These are phyloP conservation scores for Vitis hybrid DNA, from an alignment of 177 flowering plant species.

Conservation along the genomic window DNA sequence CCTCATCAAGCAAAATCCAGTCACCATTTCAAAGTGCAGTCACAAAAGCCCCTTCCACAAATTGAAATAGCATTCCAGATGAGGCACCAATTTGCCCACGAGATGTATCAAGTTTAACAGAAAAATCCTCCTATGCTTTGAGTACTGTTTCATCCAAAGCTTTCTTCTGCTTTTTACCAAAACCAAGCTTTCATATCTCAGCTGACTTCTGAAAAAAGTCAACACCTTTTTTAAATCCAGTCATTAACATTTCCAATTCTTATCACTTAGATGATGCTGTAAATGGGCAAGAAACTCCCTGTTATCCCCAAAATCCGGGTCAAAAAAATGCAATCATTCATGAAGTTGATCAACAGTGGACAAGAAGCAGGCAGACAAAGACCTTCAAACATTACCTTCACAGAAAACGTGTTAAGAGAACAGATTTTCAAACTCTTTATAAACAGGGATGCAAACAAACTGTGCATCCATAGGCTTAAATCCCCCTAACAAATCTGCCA, in stretches of 20 bases:
- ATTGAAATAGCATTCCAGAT: slow-evolving; percentile 73
- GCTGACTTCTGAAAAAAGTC: slow-evolving; percentile 20
- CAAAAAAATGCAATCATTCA: slow-evolving; percentile 13
- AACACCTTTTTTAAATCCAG: slow-evolving; percentile 39
- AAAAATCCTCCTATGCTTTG: slow-evolving; percentile 66
- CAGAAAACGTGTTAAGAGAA: slow-evolving; percentile 52
- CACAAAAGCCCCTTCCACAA: slow-evolving; percentile 92
- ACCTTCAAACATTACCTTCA: slow-evolving; percentile 39
- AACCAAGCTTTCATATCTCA: slow-evolving; percentile 31
- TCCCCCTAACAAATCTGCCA: slow-evolving; percentile 89
- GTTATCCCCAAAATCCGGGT: slow-evolving; percentile 46
- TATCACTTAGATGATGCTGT: slow-evolving; percentile 30
- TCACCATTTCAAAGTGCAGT: slow-evolving; percentile 82
- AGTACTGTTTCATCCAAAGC: slow-evolving; percentile 39
- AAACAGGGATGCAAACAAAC: slow-evolving; percentile 62
- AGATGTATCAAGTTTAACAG: slow-evolving; percentile 50
- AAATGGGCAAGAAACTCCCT: slow-evolving; percentile 32
- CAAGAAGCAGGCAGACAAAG: background rate
- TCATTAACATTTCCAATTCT: slow-evolving; percentile 64
- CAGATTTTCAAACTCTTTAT: slow-evolving; percentile 68
- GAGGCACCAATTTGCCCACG: slow-evolving; percentile 54
- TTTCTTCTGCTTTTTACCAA: slow-evolving; percentile 69
- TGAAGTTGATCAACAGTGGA: background rate
- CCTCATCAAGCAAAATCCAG: slow-evolving; percentile 98
- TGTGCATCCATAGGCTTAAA: slow-evolving; percentile 81